Percentiles rank a stretch among this genome's conserved stretches.
Conservation (phyloP, 2,329 filamentous ascomycete genomes). For the Piedraia hortae region DNA sequence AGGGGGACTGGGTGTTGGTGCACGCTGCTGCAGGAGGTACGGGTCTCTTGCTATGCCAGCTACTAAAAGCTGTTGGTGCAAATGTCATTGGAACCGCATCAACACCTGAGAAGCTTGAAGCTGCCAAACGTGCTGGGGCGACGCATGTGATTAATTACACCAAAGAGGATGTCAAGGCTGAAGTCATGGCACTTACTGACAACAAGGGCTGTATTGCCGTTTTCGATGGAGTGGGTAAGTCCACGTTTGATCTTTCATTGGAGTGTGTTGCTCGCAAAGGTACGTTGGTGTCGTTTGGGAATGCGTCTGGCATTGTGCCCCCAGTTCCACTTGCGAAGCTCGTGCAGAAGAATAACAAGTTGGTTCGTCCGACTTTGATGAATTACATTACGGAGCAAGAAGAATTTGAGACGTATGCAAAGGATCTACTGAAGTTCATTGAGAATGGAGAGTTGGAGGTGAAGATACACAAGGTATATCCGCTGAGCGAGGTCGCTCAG, state of each 20-base stretch:
- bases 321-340: conserved; percentile 35
- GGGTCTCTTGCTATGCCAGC: conserved; percentile 45
- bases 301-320: conserved; percentile 53
- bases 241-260: conserved; percentile 55
- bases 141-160: conserved; percentile 44
- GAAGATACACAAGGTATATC: conserved; percentile 49
- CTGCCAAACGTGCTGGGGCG: conserved; percentile 44
- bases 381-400: conserved; percentile 41
- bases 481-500: conserved; percentile 39
- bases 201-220: conserved; percentile 49
- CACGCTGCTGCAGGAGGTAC: conserved; percentile 71
- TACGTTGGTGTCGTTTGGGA: conserved; percentile 51
- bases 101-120: conserved; percentile 39
- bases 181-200: conserved; percentile 40
- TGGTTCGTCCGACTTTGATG: conserved; percentile 48
- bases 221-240: conserved; percentile 66
- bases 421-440: conserved; percentile 48
- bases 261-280: conserved; percentile 53
- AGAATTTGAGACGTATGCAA: conserved; percentile 41
- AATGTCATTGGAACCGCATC: conserved; percentile 56
- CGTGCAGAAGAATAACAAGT: conserved; percentile 44
- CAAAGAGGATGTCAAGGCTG: conserved; percentile 27
- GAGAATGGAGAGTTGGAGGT: conserved; percentile 41
- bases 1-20: conserved; percentile 57
- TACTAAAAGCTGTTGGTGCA: conserved; percentile 45